These are phyloP conservation scores for Salix udensis DNA, from an alignment of 345 rosid genomes.

Conservation along the genomic window DNA sequence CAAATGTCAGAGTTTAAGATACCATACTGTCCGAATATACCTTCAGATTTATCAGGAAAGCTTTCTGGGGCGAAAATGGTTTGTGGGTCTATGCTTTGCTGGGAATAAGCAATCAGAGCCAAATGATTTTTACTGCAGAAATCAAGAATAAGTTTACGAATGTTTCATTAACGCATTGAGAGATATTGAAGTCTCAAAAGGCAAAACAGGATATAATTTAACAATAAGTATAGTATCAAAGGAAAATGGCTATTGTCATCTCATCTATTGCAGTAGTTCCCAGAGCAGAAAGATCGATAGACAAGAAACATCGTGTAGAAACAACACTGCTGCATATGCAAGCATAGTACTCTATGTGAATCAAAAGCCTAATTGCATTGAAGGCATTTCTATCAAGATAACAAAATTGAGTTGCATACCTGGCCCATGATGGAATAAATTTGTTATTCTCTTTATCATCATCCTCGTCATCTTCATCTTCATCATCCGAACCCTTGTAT, in stretches of 20 bases:
- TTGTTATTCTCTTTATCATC: conserved; percentile 46
- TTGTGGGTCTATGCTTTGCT: conserved; percentile 46
- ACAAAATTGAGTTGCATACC: conserved; percentile 40
- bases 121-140: conserved; percentile 52
- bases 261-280: neutral
- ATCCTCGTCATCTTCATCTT: conserved; percentile 59
- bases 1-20: neutral
- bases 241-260: neutral
- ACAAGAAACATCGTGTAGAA: neutral
- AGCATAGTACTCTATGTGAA: neutral
- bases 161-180: neutral
- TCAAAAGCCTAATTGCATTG: neutral
- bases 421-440: conserved; percentile 83
- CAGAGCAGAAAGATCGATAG: neutral
- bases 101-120: conserved; percentile 39
- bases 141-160: neutral
- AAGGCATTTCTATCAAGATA: neutral
- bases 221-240: neutral
- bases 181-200: neutral
- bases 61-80: conserved; percentile 46
- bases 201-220: neutral
- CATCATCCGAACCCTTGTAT: conserved; percentile 83
- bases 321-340: neutral
- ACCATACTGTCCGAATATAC: conserved; percentile 27
- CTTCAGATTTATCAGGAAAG: conserved; percentile 49